Percentiles rank a stretch among this genome's conserved stretches.
Evolutionary conservation across 148 eudicot species (phyloP).

Genomic region (Salicornia ramosissima): DNA sequence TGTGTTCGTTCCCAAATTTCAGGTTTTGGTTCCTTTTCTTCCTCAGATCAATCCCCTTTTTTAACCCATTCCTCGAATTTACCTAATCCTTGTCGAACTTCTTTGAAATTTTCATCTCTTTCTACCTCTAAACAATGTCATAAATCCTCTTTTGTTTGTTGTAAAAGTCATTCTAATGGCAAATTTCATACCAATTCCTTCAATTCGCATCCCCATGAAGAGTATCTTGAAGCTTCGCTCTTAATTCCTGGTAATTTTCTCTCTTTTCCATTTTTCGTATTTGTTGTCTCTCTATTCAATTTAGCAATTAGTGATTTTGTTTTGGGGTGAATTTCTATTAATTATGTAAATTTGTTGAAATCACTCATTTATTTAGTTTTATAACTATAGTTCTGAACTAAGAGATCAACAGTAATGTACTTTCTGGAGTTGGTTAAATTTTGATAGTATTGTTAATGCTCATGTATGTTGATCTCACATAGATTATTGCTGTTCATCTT

Average conservation of each 20-base stretch:
- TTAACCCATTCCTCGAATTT: not conserved
- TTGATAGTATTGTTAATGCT: not conserved
- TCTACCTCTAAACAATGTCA: not conserved
- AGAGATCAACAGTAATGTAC: not conserved
- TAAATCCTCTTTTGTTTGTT: slow-evolving; percentile 10
- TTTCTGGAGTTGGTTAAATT: not conserved
- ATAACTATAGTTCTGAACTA: not conserved
- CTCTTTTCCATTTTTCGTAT: not conserved
- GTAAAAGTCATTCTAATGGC: slow-evolving; percentile 32
- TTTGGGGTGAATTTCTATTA: not conserved
- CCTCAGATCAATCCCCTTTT: not conserved
- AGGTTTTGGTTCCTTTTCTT: slow-evolving; percentile 1
- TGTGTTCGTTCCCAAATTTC: not conserved
- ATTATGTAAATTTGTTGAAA: not conserved
- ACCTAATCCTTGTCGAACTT: not conserved
- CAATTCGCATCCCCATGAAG: slow-evolving; percentile 32
- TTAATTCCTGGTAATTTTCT: slow-evolving; percentile 44
- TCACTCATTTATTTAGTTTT: not conserved
- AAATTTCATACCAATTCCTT: slow-evolving; percentile 27
- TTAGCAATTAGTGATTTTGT: not conserved
- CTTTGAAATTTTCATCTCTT: slow-evolving; percentile 3
- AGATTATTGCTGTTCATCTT: not conserved
- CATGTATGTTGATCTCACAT: not conserved
- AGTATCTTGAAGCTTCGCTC: slow-evolving; percentile 54
- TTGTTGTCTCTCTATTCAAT: not conserved